Base-by-base conservation (phyloP, 306 rosid species). In the Inga leiocalycina region DNA sequence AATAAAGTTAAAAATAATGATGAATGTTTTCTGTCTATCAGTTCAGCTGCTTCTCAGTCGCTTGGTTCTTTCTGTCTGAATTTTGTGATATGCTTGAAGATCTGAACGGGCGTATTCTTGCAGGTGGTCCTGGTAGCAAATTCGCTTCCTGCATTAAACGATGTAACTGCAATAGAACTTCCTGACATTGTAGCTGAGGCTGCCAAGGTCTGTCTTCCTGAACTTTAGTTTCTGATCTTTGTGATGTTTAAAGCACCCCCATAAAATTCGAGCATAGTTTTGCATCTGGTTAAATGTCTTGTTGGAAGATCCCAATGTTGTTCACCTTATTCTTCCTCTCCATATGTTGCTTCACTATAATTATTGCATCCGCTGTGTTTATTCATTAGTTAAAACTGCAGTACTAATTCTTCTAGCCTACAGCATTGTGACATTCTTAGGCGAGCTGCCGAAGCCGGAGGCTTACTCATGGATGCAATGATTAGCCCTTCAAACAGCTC, bases 181-280 rank as follows among this genome's bases (percentile, higher is more conserved):
- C 99, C 99, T 75, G 99, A 90, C 41, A 94, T 97, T 78, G 93
- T 97, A 76, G 98, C 97, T 51, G 99, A 94, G 88, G 98, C 99
- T 76, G 99, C 99, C 81, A 97, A 97, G 98, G 99, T 97, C 75
- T 77, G 69, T 75, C 49, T 77, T 84, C 79, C 20, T 79, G 39
- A 77, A 54, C 64, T 45, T 44, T 30, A 10, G 10, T 41, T 22
- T 49, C 2, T 61, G 43, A 41, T 66, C 34, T 73, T 12, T 75
- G 64, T 78, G 51, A 74, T 76, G 45, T 67, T 52, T 24, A 17
- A 41, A 71, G 43, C 44, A 49, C 37, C 75, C 61, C 19, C 2
- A 14, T 48, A 77, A 76, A 74, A 56, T 77, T 80, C 44, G 35
- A 43, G 41, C 51, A 45, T 66, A 69, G 6, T n/a, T 6, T 22